Conservation (phyloP, 2,329 filamentous ascomycete species). For the Botrytis aclada region DNA sequence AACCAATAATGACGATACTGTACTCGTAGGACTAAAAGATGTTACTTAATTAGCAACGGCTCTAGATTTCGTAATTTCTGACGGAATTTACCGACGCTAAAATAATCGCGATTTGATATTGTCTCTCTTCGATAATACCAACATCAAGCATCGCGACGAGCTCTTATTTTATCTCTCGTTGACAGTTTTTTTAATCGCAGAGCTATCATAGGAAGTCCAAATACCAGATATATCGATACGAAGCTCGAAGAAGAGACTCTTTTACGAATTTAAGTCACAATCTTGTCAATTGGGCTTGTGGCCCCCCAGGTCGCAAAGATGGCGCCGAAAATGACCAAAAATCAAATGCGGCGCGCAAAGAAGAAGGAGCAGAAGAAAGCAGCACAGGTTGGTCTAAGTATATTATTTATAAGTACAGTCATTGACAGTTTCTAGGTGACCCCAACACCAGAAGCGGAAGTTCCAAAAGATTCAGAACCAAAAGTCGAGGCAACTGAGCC, state of each 20-base stretch:
- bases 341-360: conserved; percentile 86
- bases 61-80: conserved; percentile 3
- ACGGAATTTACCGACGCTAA: conserved; percentile 26
- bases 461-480: conserved; percentile 39
- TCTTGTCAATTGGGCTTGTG: conserved; percentile 20
- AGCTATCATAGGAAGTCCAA: neutral
- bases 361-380: conserved; percentile 87
- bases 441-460: conserved; percentile 32
- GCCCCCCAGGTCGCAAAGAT: conserved; percentile 45
- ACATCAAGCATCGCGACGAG: neutral
- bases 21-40: neutral
- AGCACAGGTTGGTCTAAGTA: conserved; percentile 47
- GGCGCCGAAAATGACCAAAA: conserved; percentile 82
- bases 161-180: neutral
- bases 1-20: conserved; percentile 4
- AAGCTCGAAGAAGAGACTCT: neutral
- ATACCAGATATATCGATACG: neutral
- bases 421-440: conserved; percentile 36
- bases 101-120: conserved; percentile 29
- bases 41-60: neutral
- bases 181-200: neutral
- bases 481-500: neutral
- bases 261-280: neutral
- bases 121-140: conserved; percentile 8
- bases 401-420: neutral